phyloP scores from a whole-genome alignment of 768 basidiomycete species.

The Boletus eberwhitei region DNA sequence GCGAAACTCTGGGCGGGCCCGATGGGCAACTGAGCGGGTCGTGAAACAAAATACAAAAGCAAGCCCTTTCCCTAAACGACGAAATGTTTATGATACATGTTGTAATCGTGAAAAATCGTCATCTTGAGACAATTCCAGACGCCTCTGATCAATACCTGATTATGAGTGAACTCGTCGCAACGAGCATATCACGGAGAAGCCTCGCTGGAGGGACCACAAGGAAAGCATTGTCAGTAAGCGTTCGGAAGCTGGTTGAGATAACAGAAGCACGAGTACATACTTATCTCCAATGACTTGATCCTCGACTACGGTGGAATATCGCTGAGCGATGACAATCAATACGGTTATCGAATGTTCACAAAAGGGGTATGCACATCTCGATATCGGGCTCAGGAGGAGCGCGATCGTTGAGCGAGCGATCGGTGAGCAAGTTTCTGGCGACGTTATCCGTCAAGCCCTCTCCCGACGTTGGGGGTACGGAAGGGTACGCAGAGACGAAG shows the following conservation, averaged over 20 bases:
- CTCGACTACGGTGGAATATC: too few species aligned
- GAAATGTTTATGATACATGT: too few species aligned
- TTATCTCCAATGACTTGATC: not conserved
- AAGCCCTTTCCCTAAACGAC: too few species aligned
- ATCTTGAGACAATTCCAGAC: not conserved
- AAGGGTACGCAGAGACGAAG: not conserved
- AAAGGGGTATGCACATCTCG: not conserved
- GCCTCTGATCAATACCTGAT: not conserved
- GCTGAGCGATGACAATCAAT: not conserved
- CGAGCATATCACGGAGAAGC: not conserved
- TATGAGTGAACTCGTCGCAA: not conserved
- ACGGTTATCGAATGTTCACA: not conserved
- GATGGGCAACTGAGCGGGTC: too few species aligned
- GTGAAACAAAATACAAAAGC: too few species aligned
- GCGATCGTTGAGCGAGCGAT: too few species aligned
- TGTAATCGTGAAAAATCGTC: too few species aligned
- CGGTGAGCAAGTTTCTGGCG: too few species aligned
- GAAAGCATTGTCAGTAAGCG: not conserved
- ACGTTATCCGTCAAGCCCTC: too few species aligned
- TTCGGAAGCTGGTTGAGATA: not conserved
- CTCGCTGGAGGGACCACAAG: not conserved
- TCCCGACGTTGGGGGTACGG: too few species aligned
- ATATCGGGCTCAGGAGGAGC: too few species aligned
- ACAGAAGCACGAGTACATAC: not conserved
- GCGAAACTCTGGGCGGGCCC: too few species aligned